phyloP scores from a whole-genome alignment of 257 asterid genomes.

The Jacaranda mimosifolia region DNA sequence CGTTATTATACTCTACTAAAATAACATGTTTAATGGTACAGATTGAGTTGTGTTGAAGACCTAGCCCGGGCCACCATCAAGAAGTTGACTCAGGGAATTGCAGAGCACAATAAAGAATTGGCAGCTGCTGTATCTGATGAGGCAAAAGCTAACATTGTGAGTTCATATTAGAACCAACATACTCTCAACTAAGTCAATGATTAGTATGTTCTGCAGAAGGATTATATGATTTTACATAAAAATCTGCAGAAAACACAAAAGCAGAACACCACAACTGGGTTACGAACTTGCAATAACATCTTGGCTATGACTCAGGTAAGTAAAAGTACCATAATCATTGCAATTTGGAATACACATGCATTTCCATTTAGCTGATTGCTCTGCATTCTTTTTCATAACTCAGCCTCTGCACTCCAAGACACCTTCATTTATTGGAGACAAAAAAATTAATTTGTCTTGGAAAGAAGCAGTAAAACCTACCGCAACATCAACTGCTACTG shows the following conservation, averaged over 20 bases:
- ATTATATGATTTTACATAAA: constrained; percentile 22
- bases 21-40: constrained; percentile 41
- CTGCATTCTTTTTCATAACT: constrained; percentile 16
- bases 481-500: constrained; percentile 49
- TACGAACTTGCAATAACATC: constrained; percentile 89
- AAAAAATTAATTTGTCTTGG: constrained; percentile 83
- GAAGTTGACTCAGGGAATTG: constrained; percentile 80
- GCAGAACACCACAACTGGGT: constrained; percentile 76
- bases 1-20: background rate
- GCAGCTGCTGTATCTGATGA: constrained; percentile 82
- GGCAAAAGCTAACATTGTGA: constrained; percentile 79
- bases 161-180: constrained; percentile 42
- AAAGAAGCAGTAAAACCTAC: constrained; percentile 72
- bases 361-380: constrained; percentile 32
- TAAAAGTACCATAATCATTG: constrained; percentile 7
- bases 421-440: constrained; percentile 87
- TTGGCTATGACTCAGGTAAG: constrained; percentile 85
- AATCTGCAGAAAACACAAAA: constrained; percentile 73
- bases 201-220: constrained; percentile 14
- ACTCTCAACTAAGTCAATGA: constrained; percentile 25
- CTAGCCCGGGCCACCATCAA: constrained; percentile 73
- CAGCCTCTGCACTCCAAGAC: constrained; percentile 86
- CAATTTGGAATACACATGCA: constrained; percentile 8
- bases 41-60: constrained; percentile 85
- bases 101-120: constrained; percentile 70